Conservation (phyloP, 1,284 basidiomycete genomes). For the Mrakiaceae sp. region DNA sequence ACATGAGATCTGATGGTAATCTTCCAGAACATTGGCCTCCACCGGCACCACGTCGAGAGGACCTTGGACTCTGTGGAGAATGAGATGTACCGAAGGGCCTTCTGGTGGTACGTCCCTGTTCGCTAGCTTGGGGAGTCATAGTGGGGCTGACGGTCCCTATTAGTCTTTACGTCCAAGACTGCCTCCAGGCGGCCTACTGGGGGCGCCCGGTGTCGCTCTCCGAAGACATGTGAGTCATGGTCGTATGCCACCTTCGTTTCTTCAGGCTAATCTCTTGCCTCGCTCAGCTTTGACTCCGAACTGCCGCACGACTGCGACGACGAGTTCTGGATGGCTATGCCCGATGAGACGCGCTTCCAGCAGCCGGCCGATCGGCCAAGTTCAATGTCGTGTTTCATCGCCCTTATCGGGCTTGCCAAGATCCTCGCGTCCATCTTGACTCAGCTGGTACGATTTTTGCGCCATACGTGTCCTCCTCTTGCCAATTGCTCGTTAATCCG, state of each 20-base stretch:
- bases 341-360: background rate
- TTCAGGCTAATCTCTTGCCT: too few relatives aligned
- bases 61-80: constrained; percentile 12
- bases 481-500: background rate
- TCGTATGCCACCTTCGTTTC: background rate
- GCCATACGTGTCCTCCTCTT: background rate
- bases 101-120: constrained; percentile 6
- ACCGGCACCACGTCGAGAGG: constrained; percentile 8
- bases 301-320: constrained; percentile 15
- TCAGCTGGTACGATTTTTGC: background rate
- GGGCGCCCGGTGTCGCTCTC: constrained; percentile 10
- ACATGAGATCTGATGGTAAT: too few relatives aligned
- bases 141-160: too few relatives aligned
- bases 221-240: constrained; percentile 10
- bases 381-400: constrained; percentile 6
- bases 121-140: too few relatives aligned
- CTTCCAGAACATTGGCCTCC: constrained; percentile 9
- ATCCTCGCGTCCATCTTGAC: constrained; percentile 11
- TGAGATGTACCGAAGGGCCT: constrained; percentile 9
- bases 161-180: background rate
- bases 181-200: constrained; percentile 8
- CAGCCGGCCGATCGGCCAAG: constrained; percentile 1
- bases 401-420: constrained; percentile 2
- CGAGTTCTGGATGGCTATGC: constrained; percentile 11
- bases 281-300: constrained; percentile 12